These are phyloP conservation scores for Kingdonia uniflora DNA, from an alignment of 164 flowering plant genomes.

Conservation along the genomic window DNA sequence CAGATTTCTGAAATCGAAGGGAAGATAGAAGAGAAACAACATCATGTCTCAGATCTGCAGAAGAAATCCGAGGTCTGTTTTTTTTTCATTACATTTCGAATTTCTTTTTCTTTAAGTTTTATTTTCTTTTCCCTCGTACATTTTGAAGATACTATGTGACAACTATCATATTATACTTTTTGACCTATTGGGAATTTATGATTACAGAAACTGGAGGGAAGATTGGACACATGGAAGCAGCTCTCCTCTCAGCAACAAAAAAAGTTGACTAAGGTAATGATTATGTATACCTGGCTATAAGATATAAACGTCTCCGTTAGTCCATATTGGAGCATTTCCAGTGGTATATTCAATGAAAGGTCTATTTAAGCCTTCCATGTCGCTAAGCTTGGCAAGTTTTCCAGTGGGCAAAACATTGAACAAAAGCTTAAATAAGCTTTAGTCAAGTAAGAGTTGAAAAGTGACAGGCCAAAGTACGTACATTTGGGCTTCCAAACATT, in stretches of 20 bases:
- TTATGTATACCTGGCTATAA: not conserved
- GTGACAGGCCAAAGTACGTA: too few species aligned
- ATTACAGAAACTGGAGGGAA: constrained; percentile 61
- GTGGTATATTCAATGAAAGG: too few species aligned
- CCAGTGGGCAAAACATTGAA: too few species aligned
- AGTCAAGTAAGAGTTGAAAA: too few species aligned
- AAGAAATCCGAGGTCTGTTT: constrained; percentile 53
- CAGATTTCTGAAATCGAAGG: constrained; percentile 58
- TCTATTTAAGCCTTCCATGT: not conserved
- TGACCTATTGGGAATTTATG: not conserved
- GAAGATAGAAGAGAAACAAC: constrained; percentile 31
- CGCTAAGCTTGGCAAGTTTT: not conserved
- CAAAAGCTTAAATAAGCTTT: too few species aligned
- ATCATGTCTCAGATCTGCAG: constrained; percentile 40
- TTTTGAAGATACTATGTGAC: too few species aligned
- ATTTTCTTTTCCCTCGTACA: too few species aligned
- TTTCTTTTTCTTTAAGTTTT: too few species aligned
- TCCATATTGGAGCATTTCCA: too few species aligned
- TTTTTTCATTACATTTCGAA: not conserved
- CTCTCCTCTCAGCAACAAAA: constrained; percentile 38
- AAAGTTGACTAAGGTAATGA: constrained; percentile 55
- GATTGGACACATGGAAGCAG: constrained; percentile 47
- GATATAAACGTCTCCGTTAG: too few species aligned
- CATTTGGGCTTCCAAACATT: too few species aligned
- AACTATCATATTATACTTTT: too few species aligned